Conservation (phyloP, 495 filamentous ascomycete genomes). For the Penicillium lividum region DNA sequence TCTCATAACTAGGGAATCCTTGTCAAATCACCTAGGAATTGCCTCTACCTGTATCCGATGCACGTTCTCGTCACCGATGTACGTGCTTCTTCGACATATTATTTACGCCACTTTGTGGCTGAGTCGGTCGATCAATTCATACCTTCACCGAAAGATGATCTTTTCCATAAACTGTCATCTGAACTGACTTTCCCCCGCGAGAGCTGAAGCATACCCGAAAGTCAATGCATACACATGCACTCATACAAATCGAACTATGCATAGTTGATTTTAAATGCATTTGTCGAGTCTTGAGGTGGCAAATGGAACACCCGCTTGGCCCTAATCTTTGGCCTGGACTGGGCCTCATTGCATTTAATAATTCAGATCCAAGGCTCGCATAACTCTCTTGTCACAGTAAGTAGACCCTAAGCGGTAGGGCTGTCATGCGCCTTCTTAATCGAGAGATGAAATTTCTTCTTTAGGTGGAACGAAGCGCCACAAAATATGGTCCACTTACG, state of each 20-base stretch:
- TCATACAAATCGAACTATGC: background rate
- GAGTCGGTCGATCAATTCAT: constrained; percentile 16
- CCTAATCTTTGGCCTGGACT: constrained; percentile 2
- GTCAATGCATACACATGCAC: constrained; percentile 1
- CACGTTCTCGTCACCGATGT: background rate
- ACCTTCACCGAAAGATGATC: constrained; percentile 13
- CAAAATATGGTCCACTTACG: background rate
- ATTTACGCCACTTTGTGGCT: constrained; percentile 24
- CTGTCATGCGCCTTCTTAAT: background rate
- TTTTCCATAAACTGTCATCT: constrained; percentile 2
- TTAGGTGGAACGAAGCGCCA: background rate
- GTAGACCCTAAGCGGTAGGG: background rate
- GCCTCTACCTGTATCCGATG: background rate
- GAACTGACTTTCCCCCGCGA: constrained; percentile 12
- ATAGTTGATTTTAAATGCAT: background rate
- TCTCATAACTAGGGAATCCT: background rate
- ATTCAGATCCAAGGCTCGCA: background rate
- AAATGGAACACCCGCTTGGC: background rate
- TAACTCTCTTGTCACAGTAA: background rate
- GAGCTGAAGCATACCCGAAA: constrained; percentile 16
- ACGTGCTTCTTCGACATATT: background rate
- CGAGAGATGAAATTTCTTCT: background rate
- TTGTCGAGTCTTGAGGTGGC: background rate
- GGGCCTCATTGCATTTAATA: background rate
- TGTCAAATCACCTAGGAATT: background rate